Evolutionary conservation across 495 filamentous ascomycete genomes (phyloP).

Genomic region (Penicillium silybi): DNA sequence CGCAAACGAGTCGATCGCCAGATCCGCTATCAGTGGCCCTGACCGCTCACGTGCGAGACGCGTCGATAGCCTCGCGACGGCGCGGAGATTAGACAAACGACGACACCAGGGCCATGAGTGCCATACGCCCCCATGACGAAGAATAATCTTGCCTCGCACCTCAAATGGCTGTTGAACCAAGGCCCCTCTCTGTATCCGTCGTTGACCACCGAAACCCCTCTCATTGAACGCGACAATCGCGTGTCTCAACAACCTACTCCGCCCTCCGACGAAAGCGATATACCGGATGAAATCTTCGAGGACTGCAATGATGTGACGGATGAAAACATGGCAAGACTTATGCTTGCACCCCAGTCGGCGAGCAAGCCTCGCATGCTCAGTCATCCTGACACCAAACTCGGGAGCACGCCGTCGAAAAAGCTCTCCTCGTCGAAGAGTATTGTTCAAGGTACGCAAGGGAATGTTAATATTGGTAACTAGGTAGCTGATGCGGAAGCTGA

Average conservation of each 20-base stretch:
- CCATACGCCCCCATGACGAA: conserved; percentile 47
- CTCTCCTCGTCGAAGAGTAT: conserved; percentile 14
- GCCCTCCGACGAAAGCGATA: conserved; percentile 18
- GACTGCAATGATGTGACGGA: conserved; percentile 27
- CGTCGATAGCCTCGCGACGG: conserved; percentile 23
- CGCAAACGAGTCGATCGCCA: not conserved
- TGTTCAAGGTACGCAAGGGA: conserved; percentile 20
- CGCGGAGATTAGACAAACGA: conserved; percentile 4
- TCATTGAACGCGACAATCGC: conserved; percentile 15
- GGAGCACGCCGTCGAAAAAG: conserved; percentile 20
- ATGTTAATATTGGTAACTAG: not conserved
- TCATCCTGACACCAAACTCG: conserved; percentile 16
- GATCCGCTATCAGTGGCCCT: conserved; percentile 5
- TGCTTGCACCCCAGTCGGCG: conserved; percentile 49
- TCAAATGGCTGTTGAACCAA: conserved; percentile 49
- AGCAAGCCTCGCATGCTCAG: conserved; percentile 49
- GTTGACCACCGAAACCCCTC: conserved; percentile 25
- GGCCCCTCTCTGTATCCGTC: conserved; percentile 33
- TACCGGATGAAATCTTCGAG: conserved; percentile 21
- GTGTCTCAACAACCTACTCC: conserved; percentile 14
- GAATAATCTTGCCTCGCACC: conserved; percentile 45
- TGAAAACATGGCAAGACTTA: conserved; percentile 53
- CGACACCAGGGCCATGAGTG: conserved; percentile 26
- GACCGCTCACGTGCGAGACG: conserved; percentile 31
- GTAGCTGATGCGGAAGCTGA: not conserved